Evolutionary conservation across 306 rosid genomes (phyloP).

Genomic region (Delonix regia): DNA sequence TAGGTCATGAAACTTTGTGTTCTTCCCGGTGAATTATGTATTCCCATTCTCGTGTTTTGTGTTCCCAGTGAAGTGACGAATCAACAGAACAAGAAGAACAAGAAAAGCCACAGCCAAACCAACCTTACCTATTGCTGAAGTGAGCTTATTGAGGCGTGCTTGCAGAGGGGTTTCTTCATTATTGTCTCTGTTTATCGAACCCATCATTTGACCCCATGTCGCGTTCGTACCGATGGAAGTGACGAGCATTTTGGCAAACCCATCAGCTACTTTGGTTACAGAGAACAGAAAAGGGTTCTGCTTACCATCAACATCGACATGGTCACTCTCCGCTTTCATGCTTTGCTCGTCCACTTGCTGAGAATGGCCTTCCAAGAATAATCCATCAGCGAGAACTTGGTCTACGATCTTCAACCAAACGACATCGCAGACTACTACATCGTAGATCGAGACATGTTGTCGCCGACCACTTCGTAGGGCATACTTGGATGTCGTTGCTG

Average conservation of each 20-base stretch:
- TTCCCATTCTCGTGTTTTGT: background rate
- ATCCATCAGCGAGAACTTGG: background rate
- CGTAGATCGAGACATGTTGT: slow-evolving; percentile 14
- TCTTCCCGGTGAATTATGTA: too few species aligned
- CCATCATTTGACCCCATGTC: background rate
- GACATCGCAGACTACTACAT: background rate
- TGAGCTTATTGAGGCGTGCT: background rate
- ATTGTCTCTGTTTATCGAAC: background rate
- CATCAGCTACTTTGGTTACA: background rate
- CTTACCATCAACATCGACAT: slow-evolving; percentile 24
- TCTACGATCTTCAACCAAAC: background rate
- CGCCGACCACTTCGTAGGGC: slow-evolving; percentile 34
- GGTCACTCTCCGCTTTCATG: slow-evolving; percentile 48
- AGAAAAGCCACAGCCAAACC: background rate
- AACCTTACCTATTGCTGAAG: background rate
- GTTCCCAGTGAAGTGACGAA: background rate
- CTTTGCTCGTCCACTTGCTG: slow-evolving; percentile 38
- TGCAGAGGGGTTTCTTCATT: background rate
- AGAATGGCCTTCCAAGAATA: slow-evolving; percentile 35
- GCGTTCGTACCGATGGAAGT: background rate
- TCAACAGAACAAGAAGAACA: background rate
- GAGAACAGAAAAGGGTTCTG: background rate
- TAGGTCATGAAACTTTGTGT: slow-evolving; percentile 10
- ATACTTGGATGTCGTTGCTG: slow-evolving; percentile 36
- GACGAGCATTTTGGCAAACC: background rate